Base-by-base conservation (phyloP, 2,329 filamentous ascomycete species). In the Penicillium aurantiogriseum region DNA sequence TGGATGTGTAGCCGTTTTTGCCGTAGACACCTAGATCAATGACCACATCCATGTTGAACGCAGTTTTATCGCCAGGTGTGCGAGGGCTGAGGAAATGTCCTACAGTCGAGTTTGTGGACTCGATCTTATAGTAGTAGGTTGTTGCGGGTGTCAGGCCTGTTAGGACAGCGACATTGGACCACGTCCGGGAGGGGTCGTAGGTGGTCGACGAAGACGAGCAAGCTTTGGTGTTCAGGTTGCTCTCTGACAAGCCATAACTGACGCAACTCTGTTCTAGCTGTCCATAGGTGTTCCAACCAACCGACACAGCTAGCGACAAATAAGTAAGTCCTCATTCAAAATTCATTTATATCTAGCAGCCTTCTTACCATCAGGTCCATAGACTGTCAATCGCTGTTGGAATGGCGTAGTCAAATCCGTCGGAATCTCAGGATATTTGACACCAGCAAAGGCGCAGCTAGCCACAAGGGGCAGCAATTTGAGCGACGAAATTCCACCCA, bases 91-190 rank as follows among this genome's bases (percentile, higher is more conserved):
- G 64, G 69, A 86, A 86, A 39, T 81, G 77, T 35, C 79, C 77
- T 9, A 82, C 72, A 4, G 67, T 82, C 0, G 83, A 83, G 70
- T 86, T 86, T 29, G 76, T 80, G 2, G 82, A 84, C 9, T 74
- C 75, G 48, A 85, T 84, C 72, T 83, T 78, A 74, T 86, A 86
- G 74, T 83, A 86, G 69, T 86, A 86, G 0, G 77, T 83, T 1
- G 82, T 84, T 0, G 79, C 82, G 0, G 83, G 78, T 0, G 69
- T 71, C 21, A 86, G 69, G 7, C 66, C 74, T 0, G 73, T 72
- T 35, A 86, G 68, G 2, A 73, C 74, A 0, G 83, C 83, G 0
- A 74, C 72, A 60, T 84, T 81, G 36, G 77, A 78, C 62, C 76
- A 83, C 0, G 83, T 85, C 13, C 82, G 77, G n/a, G 83, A 84